Percentiles rank a stretch among this genome's conserved stretches.
These are phyloP conservation scores for Exophiala bonariae DNA, from an alignment of 2,329 filamentous ascomycete species.

Conservation along the genomic window DNA sequence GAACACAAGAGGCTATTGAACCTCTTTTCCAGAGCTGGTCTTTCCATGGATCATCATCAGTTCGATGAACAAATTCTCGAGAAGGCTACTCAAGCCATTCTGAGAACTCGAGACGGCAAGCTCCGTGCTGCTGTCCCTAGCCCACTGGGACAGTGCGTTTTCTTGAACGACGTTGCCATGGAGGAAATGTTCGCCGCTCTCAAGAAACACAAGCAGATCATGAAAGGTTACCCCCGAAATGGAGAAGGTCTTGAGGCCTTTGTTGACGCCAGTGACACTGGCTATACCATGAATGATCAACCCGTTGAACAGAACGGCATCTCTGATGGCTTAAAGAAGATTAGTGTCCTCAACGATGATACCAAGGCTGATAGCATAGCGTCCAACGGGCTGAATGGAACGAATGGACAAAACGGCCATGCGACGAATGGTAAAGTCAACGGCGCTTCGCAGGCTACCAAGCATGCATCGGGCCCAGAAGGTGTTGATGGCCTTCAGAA, in stretches of 20 bases:
- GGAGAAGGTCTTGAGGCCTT: slow-evolving; percentile 69
- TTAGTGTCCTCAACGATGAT: slow-evolving; percentile 27
- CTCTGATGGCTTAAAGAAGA: slow-evolving; percentile 16
- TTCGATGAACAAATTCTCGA: slow-evolving; percentile 67
- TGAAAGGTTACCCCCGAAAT: slow-evolving; percentile 62
- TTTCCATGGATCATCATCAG: slow-evolving; percentile 69
- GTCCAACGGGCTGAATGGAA: neutral
- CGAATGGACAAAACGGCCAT: slow-evolving; percentile 11
- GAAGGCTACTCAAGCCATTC: slow-evolving; percentile 66
- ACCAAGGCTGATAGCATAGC: neutral
- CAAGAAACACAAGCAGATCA: slow-evolving; percentile 62
- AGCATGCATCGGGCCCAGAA: slow-evolving; percentile 19
- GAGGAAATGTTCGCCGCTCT: slow-evolving; percentile 64
- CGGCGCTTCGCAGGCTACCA: slow-evolving; percentile 11
- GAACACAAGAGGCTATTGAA: slow-evolving; percentile 65
- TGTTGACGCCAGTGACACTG: slow-evolving; percentile 69
- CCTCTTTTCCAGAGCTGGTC: slow-evolving; percentile 68
- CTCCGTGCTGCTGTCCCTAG: slow-evolving; percentile 68
- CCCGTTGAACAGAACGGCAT: slow-evolving; percentile 14
- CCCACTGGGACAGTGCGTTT: slow-evolving; percentile 66
- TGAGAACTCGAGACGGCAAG: slow-evolving; percentile 69
- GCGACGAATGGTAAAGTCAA: slow-evolving; percentile 12
- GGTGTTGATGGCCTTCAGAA: slow-evolving; percentile 18
- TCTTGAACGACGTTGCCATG: slow-evolving; percentile 65
- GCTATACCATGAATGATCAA: slow-evolving; percentile 51